Evolutionary conservation across 2,329 filamentous ascomycete genomes (phyloP), one percentile per base, ranked within the genome.

Genomic region (Xylaria polymorpha): DNA sequence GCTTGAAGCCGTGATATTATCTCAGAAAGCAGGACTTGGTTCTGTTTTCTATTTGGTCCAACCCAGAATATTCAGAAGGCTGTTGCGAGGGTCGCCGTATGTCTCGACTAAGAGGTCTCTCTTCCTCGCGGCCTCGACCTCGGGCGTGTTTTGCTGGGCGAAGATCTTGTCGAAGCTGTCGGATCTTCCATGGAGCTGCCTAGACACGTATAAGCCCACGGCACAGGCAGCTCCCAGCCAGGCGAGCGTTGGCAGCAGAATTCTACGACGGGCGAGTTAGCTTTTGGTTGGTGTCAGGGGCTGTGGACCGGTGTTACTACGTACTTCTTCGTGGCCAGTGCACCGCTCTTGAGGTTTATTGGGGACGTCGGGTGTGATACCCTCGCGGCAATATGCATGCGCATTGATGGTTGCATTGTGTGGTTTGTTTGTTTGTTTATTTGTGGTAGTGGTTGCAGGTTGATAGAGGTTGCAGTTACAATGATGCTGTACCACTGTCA

Each of bases 131-230:
- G 61, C 66, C 69, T 77, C 76, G 56, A 77, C 76, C 44, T 78
- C 76, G 51, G 77, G 73, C 0, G 77, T 78, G 74, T 79, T 79
- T 48, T 79, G 75, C 59, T 78, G 75, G 12, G 75, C 46, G 68
- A 76, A 79, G 70, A 79, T 79, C 15, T 63, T 68, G 64, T 78
- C 75, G 59, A 78, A 73, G 35, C 58, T 57, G 20, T 67, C 70
- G 25, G 73, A 59, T n/a, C 74, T 66, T 15, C 58, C 59, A 43
- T 50, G 59, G 7, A 79, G 71, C 41, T 78, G 76, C 4, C 58
- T 64, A 4, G 57, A 58, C 35, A 79, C 73, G 61, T 75, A 79
- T 6, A 73, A 55, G 48, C 64, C 71, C 9, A 77, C 76, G 37
- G 63, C 69, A 56, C 69, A 73, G 56, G 70, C 72, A 64, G 67